A percentile compares a stretch with the other conserved stretches of the same genome.
Conservation (phyloP, 176 grass and related monocot genomes). For the Lolium multiflorum region DNA sequence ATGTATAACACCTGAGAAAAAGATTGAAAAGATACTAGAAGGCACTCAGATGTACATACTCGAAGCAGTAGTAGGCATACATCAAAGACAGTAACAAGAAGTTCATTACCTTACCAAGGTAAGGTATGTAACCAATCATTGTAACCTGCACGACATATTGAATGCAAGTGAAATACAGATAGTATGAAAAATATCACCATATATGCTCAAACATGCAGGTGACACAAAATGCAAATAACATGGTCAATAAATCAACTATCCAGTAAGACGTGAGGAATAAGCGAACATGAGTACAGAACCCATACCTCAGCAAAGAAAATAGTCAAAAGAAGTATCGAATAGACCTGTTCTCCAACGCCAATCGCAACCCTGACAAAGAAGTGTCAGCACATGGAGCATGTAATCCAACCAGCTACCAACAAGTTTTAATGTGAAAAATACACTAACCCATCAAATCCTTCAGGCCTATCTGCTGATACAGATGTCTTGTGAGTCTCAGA, state of each 20-base stretch:
- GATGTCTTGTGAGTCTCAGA: conserved; percentile 47
- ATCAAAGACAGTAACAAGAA: conserved; percentile 93
- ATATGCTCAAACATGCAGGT: conserved; percentile 15
- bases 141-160: conserved; percentile 67
- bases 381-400: conserved; percentile 34
- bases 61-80: conserved; percentile 98
- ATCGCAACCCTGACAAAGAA: conserved; percentile 67
- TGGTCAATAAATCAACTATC: conserved; percentile 19
- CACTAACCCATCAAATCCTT: conserved; percentile 86
- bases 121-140: conserved; percentile 78
- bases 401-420: conserved; percentile 13
- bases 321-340: conserved; percentile 82
- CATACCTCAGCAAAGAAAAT: conserved; percentile 98
- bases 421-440: conserved; percentile 30
- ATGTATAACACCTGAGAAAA: neutral
- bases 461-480: conserved; percentile 51
- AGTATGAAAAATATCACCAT: conserved; percentile 13
- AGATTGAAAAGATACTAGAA: conserved; percentile 26
- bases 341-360: conserved; percentile 90
- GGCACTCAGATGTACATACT: conserved; percentile 59
- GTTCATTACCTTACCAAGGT: conserved; percentile 83
- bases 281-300: conserved; percentile 37
- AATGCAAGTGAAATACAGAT: conserved; percentile 29
- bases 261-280: neutral
- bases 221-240: conserved; percentile 4